Evolutionary conservation across 139 green algal genomes (phyloP), one percentile per base, ranked within the genome.

Genomic region (Protoeuglena noctilucae): DNA sequence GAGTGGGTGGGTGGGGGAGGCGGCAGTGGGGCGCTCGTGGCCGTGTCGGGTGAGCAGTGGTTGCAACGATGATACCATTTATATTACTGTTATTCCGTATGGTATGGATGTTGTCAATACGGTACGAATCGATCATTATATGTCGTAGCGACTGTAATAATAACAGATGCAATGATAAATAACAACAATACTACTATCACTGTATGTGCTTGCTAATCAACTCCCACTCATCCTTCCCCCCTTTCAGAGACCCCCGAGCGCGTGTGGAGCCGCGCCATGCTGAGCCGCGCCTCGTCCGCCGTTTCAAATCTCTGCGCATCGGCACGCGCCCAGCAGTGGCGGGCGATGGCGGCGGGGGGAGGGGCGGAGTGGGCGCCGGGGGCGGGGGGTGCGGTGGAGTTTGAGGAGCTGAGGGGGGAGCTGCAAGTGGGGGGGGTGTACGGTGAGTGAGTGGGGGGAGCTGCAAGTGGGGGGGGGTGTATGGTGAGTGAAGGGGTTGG

Each of bases 381-480:
- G 51, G 53, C 56, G 0, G 26, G n/a, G 0, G 73, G 70, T 2
- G 22, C 24, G 55, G 50, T 54, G 23, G 74, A 80, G 16, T 86
- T 71, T 30, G 9, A 16, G 5, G 56, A 25, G 0, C 63, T 81
- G 59, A 40, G 54, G n/a, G 64, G 51, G 2, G 83, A 87, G 67
- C 69, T 83, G 34, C 79, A 78, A 40, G 61, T 94, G 6, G 87
- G 83, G 2, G 86, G 86, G 27, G 81, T 95, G 25, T 94, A 95
- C 59, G 68, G n/a, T n/a, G n/a, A n/a, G n/a, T n/a, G n/a, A n/a
- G n/a, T n/a, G n/a, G n/a, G n/a, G n/a, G n/a, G n/a, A n/a, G n/a
- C n/a, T n/a, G n/a, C n/a, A n/a, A n/a, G n/a, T n/a, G n/a, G n/a
- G n/a, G n/a, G n/a, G n/a, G n/a, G n/a, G n/a, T n/a, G n/a, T n/a